Conservation (phyloP, 768 basidiomycete genomes). For the Termitomyces bulborhizus region DNA sequence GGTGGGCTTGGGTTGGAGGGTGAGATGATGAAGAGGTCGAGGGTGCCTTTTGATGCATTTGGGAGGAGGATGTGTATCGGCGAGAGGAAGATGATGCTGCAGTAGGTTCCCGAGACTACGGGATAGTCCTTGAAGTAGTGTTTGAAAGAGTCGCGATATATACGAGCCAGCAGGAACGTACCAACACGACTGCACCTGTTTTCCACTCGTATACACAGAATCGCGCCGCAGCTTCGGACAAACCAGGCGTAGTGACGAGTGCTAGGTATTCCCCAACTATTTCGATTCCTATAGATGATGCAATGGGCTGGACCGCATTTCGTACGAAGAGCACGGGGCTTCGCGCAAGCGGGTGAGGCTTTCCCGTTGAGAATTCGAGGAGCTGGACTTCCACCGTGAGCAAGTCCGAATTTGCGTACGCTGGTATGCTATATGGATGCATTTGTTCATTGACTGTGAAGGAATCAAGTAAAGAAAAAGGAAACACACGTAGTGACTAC, state of each 20-base stretch:
- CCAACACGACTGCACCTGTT: conserved; percentile 28
- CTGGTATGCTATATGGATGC: background rate
- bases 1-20: background rate
- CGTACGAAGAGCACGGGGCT: conserved; percentile 23
- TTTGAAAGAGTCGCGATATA: background rate
- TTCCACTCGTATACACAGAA: conserved; percentile 41
- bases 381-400: conserved; percentile 16
- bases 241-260: conserved; percentile 25
- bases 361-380: conserved; percentile 29
- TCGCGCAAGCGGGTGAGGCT: conserved; percentile 28
- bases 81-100: conserved; percentile 18
- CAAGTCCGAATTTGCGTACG: background rate
- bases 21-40: conserved; percentile 19
- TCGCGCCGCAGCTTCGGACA: conserved; percentile 15
- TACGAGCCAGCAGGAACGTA: conserved; percentile 12
- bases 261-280: conserved; percentile 40
- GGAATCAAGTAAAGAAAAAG: background rate
- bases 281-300: conserved; percentile 30
- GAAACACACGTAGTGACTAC: conserved; percentile 32
- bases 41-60: conserved; percentile 13
- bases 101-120: conserved; percentile 14
- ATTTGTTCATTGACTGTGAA: background rate
- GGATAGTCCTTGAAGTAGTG: conserved; percentile 8
- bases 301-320: conserved; percentile 19
- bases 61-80: conserved; percentile 20